These are phyloP conservation scores for Ailanthus altissimus DNA, from an alignment of 345 rosid species.

Conservation along the genomic window DNA sequence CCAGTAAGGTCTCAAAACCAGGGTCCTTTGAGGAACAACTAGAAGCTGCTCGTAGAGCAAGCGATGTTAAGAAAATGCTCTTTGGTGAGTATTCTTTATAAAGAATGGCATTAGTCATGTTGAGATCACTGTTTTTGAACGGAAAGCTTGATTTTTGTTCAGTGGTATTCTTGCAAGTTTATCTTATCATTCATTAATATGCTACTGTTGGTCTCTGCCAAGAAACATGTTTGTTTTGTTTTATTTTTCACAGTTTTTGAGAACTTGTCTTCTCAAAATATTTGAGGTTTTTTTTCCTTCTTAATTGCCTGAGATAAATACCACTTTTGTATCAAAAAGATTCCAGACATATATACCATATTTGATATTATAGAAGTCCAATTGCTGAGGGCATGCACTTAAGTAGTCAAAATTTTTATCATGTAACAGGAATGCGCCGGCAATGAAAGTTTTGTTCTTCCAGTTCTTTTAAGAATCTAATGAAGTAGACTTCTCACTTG, in stretches of 20 bases:
- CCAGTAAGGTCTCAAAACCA: constrained; percentile 51
- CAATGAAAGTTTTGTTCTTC: not conserved
- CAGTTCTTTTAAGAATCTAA: not conserved
- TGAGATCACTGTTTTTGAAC: not conserved
- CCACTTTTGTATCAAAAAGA: not conserved
- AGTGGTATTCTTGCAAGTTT: constrained; percentile 15
- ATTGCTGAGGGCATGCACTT: not conserved
- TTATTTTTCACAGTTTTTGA: not conserved
- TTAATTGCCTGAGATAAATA: not conserved
- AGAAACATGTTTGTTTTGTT: not conserved
- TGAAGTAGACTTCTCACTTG: not conserved
- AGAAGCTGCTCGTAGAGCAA: constrained; percentile 90
- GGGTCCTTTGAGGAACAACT: constrained; percentile 76
- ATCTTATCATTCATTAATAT: not conserved
- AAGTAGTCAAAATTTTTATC: not conserved
- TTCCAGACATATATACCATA: not conserved
- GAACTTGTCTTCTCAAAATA: not conserved
- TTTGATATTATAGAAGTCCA: not conserved
- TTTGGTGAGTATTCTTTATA: constrained; percentile 54
- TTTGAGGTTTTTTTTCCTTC: not conserved
- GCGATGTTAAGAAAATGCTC: constrained; percentile 74
- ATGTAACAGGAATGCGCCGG: too few relatives aligned
- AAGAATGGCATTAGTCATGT: not conserved
- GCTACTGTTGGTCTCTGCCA: not conserved
- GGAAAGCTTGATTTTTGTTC: not conserved